Conservation (phyloP, 2,329 filamentous ascomycete genomes). For the Xylariaceae sp. region DNA sequence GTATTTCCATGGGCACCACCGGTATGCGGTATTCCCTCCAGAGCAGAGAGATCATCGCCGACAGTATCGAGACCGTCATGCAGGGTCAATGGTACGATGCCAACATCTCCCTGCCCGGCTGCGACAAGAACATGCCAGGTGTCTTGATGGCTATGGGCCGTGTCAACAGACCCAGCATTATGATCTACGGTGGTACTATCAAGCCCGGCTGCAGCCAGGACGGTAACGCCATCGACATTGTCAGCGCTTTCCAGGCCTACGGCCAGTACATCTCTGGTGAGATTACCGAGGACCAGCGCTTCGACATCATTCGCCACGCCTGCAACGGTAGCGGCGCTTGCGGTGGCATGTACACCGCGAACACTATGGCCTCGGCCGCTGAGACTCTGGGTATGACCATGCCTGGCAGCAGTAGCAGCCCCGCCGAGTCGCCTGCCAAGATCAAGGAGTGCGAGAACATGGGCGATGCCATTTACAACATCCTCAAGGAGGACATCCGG, state of each 20-base stretch:
- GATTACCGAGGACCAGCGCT: constrained; percentile 84
- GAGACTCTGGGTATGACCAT: constrained; percentile 72
- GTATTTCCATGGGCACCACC: constrained; percentile 95
- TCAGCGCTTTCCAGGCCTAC: constrained; percentile 97
- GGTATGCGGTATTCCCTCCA: constrained; percentile 96
- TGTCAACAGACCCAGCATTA: constrained; percentile 88
- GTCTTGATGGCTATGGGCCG: constrained; percentile 90
- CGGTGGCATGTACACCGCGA: constrained; percentile 79
- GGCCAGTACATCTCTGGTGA: constrained; percentile 90
- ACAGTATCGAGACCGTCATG: constrained; percentile 99
- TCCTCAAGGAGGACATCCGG: constrained; percentile 70
- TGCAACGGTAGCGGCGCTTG: constrained; percentile 81
- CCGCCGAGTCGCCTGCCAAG: constrained; percentile 69
- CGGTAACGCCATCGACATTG: constrained; percentile 80
- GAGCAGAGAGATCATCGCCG: constrained; percentile 92
- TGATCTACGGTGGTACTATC: constrained; percentile 97
- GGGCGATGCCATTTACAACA: constrained; percentile 67
- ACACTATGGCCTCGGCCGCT: constrained; percentile 71
- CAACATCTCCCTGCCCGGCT: constrained; percentile 93
- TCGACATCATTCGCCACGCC: constrained; percentile 89
- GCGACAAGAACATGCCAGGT: constrained; percentile 99
- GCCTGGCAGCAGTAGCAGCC: constrained; percentile 75
- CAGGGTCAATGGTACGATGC: constrained; percentile 97
- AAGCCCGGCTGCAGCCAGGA: constrained; percentile 77
- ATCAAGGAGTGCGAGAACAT: constrained; percentile 65